Conservation (phyloP, 768 basidiomycete genomes). For the Termitomyces sp. region DNA sequence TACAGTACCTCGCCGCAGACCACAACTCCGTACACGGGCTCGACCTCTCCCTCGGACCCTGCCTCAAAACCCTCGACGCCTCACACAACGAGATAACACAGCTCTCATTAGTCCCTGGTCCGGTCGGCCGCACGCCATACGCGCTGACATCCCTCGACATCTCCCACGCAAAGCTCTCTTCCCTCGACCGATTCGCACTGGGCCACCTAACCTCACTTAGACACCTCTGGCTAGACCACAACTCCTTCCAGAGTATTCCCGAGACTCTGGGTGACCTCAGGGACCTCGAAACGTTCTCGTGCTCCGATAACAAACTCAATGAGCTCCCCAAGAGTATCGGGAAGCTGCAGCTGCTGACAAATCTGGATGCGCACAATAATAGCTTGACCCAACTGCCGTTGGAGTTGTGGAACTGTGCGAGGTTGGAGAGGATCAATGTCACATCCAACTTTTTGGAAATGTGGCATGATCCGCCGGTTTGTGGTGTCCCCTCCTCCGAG, state of each 20-base stretch:
- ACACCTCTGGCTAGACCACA: slow-evolving; percentile 75
- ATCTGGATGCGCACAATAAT: slow-evolving; percentile 89
- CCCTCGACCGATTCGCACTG: slow-evolving; percentile 70
- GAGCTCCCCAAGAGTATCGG: slow-evolving; percentile 74
- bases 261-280: slow-evolving; percentile 74
- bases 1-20: slow-evolving; percentile 69
- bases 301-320: slow-evolving; percentile 87
- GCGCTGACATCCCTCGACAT: slow-evolving; percentile 77
- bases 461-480: slow-evolving; percentile 62
- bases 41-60: slow-evolving; percentile 69
- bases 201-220: slow-evolving; percentile 68
- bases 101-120: slow-evolving; percentile 53
- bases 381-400: slow-evolving; percentile 70
- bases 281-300: slow-evolving; percentile 68
- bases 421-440: slow-evolving; percentile 68
- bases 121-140: slow-evolving; percentile 36
- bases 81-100: slow-evolving; percentile 89
- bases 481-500: not conserved
- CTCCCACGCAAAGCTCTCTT: slow-evolving; percentile 82
- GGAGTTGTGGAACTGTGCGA: slow-evolving; percentile 79
- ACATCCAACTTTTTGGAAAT: slow-evolving; percentile 80
- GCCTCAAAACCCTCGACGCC: slow-evolving; percentile 60
- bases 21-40: slow-evolving; percentile 80
- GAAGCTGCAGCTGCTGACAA: slow-evolving; percentile 63
- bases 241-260: slow-evolving; percentile 79